These are phyloP conservation scores for Cavenderia fasciculata DNA, from an alignment of 78 protist species.

Conservation along the genomic window DNA sequence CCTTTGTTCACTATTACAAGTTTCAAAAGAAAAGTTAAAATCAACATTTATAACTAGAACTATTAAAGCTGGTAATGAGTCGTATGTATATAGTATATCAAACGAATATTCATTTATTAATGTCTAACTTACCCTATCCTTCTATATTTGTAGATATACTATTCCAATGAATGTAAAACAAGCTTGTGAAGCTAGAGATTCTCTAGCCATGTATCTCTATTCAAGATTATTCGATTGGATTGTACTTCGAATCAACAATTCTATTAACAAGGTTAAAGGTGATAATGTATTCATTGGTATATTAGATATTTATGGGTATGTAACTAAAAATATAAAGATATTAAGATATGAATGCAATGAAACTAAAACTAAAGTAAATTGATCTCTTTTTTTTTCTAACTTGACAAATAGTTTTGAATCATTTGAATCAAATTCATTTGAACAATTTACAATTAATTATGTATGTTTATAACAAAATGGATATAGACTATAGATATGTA, in stretches of 20 bases:
- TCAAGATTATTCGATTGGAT: constrained; percentile 80
- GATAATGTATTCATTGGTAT: constrained; percentile 87
- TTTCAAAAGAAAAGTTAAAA: neutral
- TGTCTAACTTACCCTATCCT: too few species aligned
- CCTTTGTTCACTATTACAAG: constrained; percentile 12
- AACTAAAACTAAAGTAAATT: too few species aligned
- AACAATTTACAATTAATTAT: constrained; percentile 93
- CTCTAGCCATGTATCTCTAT: constrained; percentile 61
- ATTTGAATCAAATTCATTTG: constrained; percentile 84
- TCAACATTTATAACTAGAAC: constrained; percentile 16
- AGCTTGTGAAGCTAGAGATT: constrained; percentile 69
- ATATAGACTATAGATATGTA: too few species aligned
- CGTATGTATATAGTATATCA: too few species aligned
- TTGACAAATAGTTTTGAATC: constrained; percentile 38
- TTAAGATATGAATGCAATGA: too few species aligned
- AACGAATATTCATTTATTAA: too few species aligned
- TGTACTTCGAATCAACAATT: constrained; percentile 65
- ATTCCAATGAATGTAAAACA: constrained; percentile 21
- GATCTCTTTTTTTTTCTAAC: too few species aligned
- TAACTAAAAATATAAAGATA: neutral
- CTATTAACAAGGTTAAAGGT: constrained; percentile 1
- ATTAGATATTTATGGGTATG: constrained; percentile 98
- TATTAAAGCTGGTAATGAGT: constrained; percentile 69
- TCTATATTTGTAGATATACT: too few species aligned
- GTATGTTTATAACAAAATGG: neutral